Evolutionary conservation across 192 early-diverging fungal species (phyloP).

Genomic region (Gamsiella multidivaricata): DNA sequence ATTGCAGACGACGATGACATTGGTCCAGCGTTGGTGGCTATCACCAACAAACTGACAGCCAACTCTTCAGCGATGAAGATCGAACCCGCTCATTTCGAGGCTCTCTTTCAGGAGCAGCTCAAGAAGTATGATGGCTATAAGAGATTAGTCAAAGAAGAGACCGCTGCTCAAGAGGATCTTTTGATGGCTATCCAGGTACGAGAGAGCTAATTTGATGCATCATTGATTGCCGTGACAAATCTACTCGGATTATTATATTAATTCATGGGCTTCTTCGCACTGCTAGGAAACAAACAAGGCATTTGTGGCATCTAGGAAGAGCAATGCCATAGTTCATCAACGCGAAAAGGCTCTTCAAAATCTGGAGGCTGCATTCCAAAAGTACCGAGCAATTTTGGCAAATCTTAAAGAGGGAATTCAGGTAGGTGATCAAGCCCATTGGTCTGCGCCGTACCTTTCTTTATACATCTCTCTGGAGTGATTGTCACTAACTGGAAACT

Average conservation of each 20-base stretch:
- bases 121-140: conserved; percentile 77
- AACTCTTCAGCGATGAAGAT: conserved; percentile 73
- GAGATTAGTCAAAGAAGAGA: conserved; percentile 65
- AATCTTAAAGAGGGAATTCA: conserved; percentile 84
- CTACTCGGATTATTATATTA: background rate
- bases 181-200: conserved; percentile 64
- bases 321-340: conserved; percentile 66
- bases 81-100: conserved; percentile 81
- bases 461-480: too few relatives aligned
- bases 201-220: too few relatives aligned
- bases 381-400: conserved; percentile 75
- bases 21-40: conserved; percentile 71
- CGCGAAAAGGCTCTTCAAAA: conserved; percentile 82
- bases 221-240: background rate
- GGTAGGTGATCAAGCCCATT: conserved; percentile 58
- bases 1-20: conserved; percentile 83
- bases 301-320: conserved; percentile 73
- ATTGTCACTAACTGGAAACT: too few relatives aligned
- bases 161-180: conserved; percentile 71
- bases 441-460: too few relatives aligned
- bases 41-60: conserved; percentile 72
- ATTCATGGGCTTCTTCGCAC: background rate
- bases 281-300: conserved; percentile 71
- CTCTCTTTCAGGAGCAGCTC: conserved; percentile 76
- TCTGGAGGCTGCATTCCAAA: conserved; percentile 79